phyloP scores from a whole-genome alignment of 1,284 basidiomycete genomes.

The Schizophyllum amplum region DNA sequence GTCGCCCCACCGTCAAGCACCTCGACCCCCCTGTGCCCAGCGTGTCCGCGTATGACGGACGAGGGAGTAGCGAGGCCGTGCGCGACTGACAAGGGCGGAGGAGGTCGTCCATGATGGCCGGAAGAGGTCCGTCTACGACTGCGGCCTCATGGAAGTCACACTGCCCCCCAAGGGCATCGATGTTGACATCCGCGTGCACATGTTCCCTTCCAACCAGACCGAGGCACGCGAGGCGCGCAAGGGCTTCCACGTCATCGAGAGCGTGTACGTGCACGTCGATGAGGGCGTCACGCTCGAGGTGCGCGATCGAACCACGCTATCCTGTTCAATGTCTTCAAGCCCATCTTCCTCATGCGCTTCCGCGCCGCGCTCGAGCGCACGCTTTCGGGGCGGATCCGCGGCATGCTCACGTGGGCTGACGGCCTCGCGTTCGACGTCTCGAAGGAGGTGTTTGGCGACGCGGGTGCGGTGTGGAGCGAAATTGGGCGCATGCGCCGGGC shows the following conservation, averaged over 20 bases:
- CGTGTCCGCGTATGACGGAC: too few relatives aligned
- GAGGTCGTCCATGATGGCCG: too few relatives aligned
- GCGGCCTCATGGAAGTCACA: conserved; percentile 48
- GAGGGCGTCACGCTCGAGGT: conserved; percentile 45
- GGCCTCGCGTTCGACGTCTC: conserved; percentile 47
- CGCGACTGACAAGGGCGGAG: too few relatives aligned
- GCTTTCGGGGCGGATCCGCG: conserved; percentile 43
- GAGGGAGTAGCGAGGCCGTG: too few relatives aligned
- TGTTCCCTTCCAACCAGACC: conserved; percentile 40
- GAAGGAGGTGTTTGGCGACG: conserved; percentile 53
- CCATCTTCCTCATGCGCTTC: conserved; percentile 44
- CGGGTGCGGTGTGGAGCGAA: conserved; percentile 58
- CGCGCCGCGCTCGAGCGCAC: conserved; percentile 47
- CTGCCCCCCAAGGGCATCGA: conserved; percentile 60
- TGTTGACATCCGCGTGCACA: conserved; percentile 50
- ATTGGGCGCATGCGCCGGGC: conserved; percentile 39
- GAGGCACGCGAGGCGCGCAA: conserved; percentile 27
- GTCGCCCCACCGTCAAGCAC: too few relatives aligned
- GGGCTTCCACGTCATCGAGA: conserved; percentile 49
- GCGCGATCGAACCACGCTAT: conserved; percentile 54
- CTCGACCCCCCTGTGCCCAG: too few relatives aligned
- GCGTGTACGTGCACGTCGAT: conserved; percentile 40
- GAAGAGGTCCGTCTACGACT: too few relatives aligned
- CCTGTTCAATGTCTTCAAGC: conserved; percentile 49
- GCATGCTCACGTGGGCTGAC: conserved; percentile 41